A percentile compares a stretch with the other conserved stretches of the same genome.
These are phyloP conservation scores for Zoysia matrella DNA, from an alignment of 202 grass and related monocot genomes.

Conservation along the genomic window DNA sequence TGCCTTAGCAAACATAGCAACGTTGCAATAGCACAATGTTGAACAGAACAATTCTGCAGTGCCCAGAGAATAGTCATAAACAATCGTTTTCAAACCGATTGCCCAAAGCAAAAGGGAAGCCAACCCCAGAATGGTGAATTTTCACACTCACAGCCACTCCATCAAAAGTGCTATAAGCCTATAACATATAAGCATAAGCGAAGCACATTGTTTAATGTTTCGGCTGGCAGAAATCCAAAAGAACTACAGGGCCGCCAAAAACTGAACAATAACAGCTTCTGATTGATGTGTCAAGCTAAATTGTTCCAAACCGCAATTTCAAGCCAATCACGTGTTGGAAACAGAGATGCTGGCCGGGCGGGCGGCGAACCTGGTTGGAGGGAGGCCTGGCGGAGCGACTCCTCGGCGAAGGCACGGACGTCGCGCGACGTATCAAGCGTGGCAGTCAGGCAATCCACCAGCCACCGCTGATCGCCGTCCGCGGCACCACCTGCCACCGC, in stretches of 20 bases:
- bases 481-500: conserved; percentile 33
- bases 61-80: conserved; percentile 2
- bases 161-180: background rate
- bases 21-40: background rate
- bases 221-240: no score
- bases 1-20: background rate
- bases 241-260: background rate
- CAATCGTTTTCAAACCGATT: background rate
- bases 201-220: no score
- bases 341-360: background rate
- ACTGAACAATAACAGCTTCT: background rate
- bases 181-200: no score
- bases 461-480: conserved; percentile 89
- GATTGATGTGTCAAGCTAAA: background rate
- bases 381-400: conserved; percentile 86
- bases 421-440: conserved; percentile 87
- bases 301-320: background rate
- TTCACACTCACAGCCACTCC: background rate
- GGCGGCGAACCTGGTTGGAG: conserved; percentile 60
- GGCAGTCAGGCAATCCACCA: conserved; percentile 80
- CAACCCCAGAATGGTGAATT: background rate
- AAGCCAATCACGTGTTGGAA: background rate
- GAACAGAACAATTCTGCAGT: background rate
- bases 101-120: background rate
- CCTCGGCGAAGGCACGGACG: conserved; percentile 84